These are phyloP conservation scores for Sporothrix protearum DNA, from an alignment of 2,329 filamentous ascomycete species.

Conservation along the genomic window DNA sequence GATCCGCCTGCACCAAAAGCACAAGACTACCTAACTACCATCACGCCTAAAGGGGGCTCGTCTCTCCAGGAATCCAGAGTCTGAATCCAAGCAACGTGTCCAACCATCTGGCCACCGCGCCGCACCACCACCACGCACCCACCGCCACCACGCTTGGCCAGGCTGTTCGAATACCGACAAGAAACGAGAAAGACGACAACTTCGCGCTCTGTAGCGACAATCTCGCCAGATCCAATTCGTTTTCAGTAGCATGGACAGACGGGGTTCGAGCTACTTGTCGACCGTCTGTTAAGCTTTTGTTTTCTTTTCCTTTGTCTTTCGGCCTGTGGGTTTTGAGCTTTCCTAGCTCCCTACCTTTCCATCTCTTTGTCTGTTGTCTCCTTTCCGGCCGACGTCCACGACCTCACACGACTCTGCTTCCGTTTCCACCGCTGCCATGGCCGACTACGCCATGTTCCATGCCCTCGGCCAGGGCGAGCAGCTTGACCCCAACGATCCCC, in stretches of 20 bases:
- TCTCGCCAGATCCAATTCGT: slow-evolving; percentile 3
- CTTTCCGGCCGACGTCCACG: neutral
- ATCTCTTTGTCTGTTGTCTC: neutral
- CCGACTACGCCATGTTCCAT: slow-evolving; percentile 51
- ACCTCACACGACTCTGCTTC: neutral
- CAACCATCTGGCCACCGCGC: slow-evolving; percentile 15
- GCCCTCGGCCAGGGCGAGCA: slow-evolving; percentile 49
- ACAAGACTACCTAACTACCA: neutral
- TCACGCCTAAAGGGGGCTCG: neutral
- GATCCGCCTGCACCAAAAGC: neutral
- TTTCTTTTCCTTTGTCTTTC: neutral
- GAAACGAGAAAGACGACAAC: neutral
- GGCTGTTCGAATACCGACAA: slow-evolving; percentile 5
- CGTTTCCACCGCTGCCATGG: slow-evolving; percentile 29
- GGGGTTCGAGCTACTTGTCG: slow-evolving; percentile 1
- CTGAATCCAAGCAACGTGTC: slow-evolving; percentile 26
- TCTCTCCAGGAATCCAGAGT: neutral
- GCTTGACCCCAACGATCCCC: slow-evolving; percentile 51
- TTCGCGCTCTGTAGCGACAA: neutral
- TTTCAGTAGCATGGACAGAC: slow-evolving; percentile 20
- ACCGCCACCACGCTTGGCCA: slow-evolving; percentile 11
- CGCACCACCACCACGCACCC: slow-evolving; percentile 3
- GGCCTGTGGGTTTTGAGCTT: neutral
- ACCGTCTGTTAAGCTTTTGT: slow-evolving; percentile 12
- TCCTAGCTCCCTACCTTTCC: neutral